Conservation (phyloP, 108 stramenopile genomes). For the Schizochytrium sp. region DNA sequence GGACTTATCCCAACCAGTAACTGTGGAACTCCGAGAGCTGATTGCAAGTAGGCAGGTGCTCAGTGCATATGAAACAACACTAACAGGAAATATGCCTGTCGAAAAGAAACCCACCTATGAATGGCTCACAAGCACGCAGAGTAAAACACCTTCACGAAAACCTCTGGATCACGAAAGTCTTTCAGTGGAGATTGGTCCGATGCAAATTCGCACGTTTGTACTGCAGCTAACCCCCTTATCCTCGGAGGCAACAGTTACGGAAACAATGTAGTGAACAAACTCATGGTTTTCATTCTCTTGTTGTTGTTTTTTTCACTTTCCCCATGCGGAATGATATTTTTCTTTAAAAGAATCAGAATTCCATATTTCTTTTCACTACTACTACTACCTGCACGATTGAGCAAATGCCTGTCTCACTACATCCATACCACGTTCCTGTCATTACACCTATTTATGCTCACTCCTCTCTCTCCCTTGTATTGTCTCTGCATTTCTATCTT, state of each 20-base stretch:
- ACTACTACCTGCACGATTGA: too few species aligned
- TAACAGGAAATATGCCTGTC: slow-evolving; percentile 74
- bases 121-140: slow-evolving; percentile 63
- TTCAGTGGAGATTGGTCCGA: slow-evolving; percentile 69
- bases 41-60: slow-evolving; percentile 66
- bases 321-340: too few species aligned
- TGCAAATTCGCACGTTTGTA: slow-evolving; percentile 80
- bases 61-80: slow-evolving; percentile 74
- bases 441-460: too few species aligned
- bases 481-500: too few species aligned
- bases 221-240: neutral
- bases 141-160: neutral
- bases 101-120: neutral
- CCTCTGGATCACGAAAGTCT: neutral
- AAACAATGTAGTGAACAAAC: neutral
- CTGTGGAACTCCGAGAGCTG: slow-evolving; percentile 75
- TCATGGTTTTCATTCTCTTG: too few species aligned
- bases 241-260: neutral
- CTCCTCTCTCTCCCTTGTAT: too few species aligned
- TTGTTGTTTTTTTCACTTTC: too few species aligned
- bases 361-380: too few species aligned
- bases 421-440: too few species aligned
- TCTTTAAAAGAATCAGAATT: too few species aligned
- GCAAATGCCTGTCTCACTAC: too few species aligned
- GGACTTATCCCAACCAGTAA: slow-evolving; percentile 72